A percentile compares a stretch with the other conserved stretches of the same genome.
phyloP scores from a whole-genome alignment of 2,329 filamentous ascomycete species.

The Colletotrichum costaricense region DNA sequence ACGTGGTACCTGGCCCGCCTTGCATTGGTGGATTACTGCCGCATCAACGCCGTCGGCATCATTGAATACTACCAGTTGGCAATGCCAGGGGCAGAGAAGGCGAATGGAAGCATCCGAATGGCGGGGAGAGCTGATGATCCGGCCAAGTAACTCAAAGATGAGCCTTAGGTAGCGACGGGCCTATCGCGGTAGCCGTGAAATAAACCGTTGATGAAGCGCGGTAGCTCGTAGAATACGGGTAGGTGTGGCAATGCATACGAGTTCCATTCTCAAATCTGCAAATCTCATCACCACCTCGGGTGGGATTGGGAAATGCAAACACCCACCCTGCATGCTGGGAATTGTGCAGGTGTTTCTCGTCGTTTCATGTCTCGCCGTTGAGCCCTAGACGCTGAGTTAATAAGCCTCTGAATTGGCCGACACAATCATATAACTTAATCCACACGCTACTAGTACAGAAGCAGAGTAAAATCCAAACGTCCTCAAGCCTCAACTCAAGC shows the following conservation, averaged over 20 bases:
- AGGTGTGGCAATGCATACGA: conserved; percentile 1
- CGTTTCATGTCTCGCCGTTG: conserved; percentile 28
- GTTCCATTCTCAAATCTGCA: neutral
- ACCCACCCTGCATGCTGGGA: conserved; percentile 12
- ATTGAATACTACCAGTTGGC: conserved; percentile 4
- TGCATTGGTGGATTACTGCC: conserved; percentile 25
- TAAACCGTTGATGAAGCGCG: neutral
- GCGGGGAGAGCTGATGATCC: conserved; percentile 16
- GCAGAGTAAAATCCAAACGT: conserved; percentile 12
- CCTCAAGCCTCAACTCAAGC: neutral
- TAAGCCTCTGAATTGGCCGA: conserved; percentile 15
- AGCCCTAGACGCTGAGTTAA: conserved; percentile 7
- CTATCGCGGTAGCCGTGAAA: conserved; percentile 1
- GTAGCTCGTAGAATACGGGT: neutral
- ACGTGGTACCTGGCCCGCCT: conserved; percentile 25
- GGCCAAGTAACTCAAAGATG: neutral
- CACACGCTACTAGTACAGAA: conserved; percentile 8
- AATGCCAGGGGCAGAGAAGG: conserved; percentile 21
- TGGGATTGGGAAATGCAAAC: conserved; percentile 16
- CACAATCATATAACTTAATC: conserved; percentile 7
- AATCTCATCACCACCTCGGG: conserved; percentile 1
- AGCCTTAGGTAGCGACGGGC: neutral
- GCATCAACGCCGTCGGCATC: conserved; percentile 21
- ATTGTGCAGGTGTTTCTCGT: conserved; percentile 20
- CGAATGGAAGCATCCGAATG: conserved; percentile 32